A percentile compares a stretch with the other conserved stretches of the same genome.
Conservation (phyloP, 352 stramenopile species). For the Phytophthora parvispora region DNA sequence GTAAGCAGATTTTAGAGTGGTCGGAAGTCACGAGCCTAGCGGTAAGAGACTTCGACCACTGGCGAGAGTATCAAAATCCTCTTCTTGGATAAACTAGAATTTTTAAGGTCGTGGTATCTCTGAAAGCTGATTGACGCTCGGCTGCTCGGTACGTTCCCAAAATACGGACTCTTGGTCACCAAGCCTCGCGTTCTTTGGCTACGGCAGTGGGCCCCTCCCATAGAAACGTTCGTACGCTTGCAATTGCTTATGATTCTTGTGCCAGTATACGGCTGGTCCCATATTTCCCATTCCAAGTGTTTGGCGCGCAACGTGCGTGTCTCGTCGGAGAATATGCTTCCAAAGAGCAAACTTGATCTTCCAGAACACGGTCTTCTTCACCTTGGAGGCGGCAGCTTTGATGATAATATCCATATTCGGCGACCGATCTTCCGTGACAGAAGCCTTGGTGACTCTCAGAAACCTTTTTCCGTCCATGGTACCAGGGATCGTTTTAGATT, state of each 20-base stretch:
- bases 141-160: no score
- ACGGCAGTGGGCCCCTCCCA: not conserved
- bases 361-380: conserved; percentile 2
- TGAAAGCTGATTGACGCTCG: no score
- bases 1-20: no score
- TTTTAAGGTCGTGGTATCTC: no score
- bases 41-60: no score
- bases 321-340: not conserved
- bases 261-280: not conserved
- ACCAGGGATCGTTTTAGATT: not conserved
- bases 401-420: conserved; percentile 4
- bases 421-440: not conserved
- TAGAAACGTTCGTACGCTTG: not conserved
- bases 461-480: not conserved
- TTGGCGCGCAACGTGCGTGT: not conserved
- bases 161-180: no score
- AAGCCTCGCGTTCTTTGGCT: no score
- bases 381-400: not conserved
- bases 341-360: not conserved
- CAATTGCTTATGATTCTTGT: not conserved
- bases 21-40: no score
- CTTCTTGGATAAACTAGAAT: no score
- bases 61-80: no score
- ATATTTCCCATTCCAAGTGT: not conserved
- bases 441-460: not conserved